These are phyloP conservation scores for Dalechampia spathulata DNA, from an alignment of 441 rosid genomes.

Conservation along the genomic window DNA sequence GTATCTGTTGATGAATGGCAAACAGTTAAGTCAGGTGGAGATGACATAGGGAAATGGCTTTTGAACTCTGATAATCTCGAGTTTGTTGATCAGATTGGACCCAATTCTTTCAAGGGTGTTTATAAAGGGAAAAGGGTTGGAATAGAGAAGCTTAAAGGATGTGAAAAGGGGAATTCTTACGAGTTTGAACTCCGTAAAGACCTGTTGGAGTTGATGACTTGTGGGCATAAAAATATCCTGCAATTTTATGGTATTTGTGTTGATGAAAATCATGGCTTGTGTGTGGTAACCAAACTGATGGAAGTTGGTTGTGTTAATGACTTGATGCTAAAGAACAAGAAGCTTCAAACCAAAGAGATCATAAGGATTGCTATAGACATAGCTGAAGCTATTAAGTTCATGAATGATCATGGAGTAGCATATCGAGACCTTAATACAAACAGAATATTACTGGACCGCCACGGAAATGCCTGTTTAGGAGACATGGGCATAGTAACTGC, in stretches of 20 bases:
- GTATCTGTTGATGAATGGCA: constrained; percentile 91
- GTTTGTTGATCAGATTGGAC: constrained; percentile 63
- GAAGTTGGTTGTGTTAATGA: constrained; percentile 89
- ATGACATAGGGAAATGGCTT: constrained; percentile 71
- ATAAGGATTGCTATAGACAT: constrained; percentile 62
- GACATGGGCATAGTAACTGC: constrained; percentile 84
- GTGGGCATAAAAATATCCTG: constrained; percentile 79
- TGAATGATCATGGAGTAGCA: constrained; percentile 81
- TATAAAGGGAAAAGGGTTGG: constrained; percentile 70
- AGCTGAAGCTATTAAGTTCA: constrained; percentile 73
- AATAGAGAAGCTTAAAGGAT: constrained; percentile 91
- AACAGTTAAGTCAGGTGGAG: constrained; percentile 61
- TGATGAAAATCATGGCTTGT: constrained; percentile 83
- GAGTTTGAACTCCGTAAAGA: constrained; percentile 77
- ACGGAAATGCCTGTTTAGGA: constrained; percentile 82
- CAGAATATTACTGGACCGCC: constrained; percentile 67
- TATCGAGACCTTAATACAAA: constrained; percentile 77
- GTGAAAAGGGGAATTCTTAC: constrained; percentile 84
- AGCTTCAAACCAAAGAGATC: constrained; percentile 71
- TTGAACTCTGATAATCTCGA: constrained; percentile 69
- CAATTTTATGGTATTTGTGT: constrained; percentile 80
- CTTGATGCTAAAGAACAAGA: constrained; percentile 65
- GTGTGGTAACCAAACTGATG: constrained; percentile 78
- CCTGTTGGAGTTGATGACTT: constrained; percentile 79
- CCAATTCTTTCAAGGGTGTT: constrained; percentile 58